Base-by-base conservation (phyloP, 2,329 filamentous ascomycete genomes). In the Hymenoscyphus albidus region DNA sequence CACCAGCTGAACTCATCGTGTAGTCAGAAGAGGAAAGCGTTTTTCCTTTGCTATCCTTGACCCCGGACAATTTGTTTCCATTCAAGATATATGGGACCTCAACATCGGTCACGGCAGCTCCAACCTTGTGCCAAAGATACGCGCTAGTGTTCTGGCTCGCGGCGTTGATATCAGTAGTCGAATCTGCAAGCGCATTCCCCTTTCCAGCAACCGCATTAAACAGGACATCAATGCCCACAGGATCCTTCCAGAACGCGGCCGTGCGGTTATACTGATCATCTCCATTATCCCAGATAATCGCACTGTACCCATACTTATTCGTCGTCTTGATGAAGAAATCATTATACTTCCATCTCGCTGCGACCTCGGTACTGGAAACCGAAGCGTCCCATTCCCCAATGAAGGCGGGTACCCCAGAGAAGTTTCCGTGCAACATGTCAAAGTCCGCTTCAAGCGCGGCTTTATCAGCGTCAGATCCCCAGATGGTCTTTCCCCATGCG, bases 281-380 rank as follows among this genome's bases (percentile, higher is more conserved):
- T 0, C 85, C 84, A 64, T 86, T 87, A 70, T 88, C 85, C 85
- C 85, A 88, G 5, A 87, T 72, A 1, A 86, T 76, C 3, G 80
- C 78, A 0, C 80, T 74, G 7, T 82, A 83, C 66, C 81, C 77
- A 68, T 84, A 82, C 57, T 80, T 78, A 1, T 75, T 77, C 0
- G 82, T 81, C 0, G 78, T 81, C 35, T 79, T 79, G 22, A 81
- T 73, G 62, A 88, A 77, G 65, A 80, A 78, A 72, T 87, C 84
- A 62, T 80, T 82, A 71, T 85, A 88, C 63, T 81, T 82, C 81
- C 85, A 86, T 57, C 84, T 77, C 1, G 81, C 84, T 0, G 82
- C 82, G 0, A 81, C 79, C 71, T 88, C 85, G 1, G 81, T 82
- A 59, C 78, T 79, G 0, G 75, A 73, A 2, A 79, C 78, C 0